Conservation (phyloP, 1,284 basidiomycete species). For the Microbotryomycetes sp. region DNA sequence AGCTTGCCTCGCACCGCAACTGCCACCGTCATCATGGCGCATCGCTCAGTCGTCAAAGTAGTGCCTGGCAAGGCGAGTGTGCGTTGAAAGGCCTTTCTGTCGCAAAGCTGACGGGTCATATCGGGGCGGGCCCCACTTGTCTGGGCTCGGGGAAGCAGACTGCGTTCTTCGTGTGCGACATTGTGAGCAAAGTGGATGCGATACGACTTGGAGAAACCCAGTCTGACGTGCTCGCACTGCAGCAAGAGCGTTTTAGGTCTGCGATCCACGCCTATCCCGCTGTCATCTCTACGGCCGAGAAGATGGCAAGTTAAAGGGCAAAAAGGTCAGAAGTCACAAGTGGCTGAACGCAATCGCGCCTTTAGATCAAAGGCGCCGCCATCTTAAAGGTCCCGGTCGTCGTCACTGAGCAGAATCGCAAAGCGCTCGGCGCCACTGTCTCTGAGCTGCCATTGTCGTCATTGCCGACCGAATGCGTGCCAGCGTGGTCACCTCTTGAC, state of each 20-base stretch:
- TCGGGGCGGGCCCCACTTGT: neutral
- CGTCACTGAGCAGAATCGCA: slow-evolving; percentile 75
- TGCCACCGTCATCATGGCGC: too few relatives aligned
- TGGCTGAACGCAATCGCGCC: too few relatives aligned
- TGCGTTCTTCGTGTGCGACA: slow-evolving; percentile 67
- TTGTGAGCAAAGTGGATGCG: too few relatives aligned
- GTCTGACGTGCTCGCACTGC: too few relatives aligned
- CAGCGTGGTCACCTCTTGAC: slow-evolving; percentile 40
- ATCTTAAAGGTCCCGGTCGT: slow-evolving; percentile 60
- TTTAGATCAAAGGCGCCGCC: slow-evolving; percentile 28
- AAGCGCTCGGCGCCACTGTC: slow-evolving; percentile 64
- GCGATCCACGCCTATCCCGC: slow-evolving; percentile 56
- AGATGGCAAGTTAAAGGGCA: slow-evolving; percentile 60
- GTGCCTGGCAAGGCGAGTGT: neutral
- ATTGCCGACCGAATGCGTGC: slow-evolving; percentile 52
- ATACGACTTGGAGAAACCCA: too few relatives aligned
- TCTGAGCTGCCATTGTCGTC: slow-evolving; percentile 56
- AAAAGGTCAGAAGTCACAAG: too few relatives aligned
- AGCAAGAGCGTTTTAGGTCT: slow-evolving; percentile 34
- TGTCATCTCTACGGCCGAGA: slow-evolving; percentile 59
- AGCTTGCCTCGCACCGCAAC: too few relatives aligned
- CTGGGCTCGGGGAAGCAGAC: slow-evolving; percentile 40
- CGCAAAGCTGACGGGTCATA: neutral
- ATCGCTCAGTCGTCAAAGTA: neutral
- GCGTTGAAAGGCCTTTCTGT: neutral